A percentile compares a stretch with the other conserved stretches of the same genome.
phyloP scores from a whole-genome alignment of 352 stramenopile genomes.

The Globisporangium yorkense region DNA sequence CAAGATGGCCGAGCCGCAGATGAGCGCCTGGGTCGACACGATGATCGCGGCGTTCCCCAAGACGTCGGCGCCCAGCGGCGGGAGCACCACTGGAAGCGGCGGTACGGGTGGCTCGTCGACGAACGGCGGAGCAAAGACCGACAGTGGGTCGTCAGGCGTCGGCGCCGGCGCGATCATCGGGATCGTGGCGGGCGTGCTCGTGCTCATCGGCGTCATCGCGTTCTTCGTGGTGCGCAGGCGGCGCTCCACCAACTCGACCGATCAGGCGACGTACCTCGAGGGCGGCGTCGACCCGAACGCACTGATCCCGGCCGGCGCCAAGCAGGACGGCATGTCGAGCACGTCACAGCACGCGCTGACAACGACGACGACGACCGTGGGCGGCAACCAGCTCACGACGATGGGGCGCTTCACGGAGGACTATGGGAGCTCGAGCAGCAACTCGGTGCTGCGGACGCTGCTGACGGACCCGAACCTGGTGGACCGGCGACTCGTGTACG shows the following conservation, averaged over 20 bases:
- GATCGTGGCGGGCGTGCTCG: slow-evolving; percentile 5
- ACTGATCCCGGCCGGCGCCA: slow-evolving; percentile 3
- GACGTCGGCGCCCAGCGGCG: not conserved
- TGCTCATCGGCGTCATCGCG: slow-evolving; percentile 8
- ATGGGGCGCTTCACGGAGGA: slow-evolving; percentile 1
- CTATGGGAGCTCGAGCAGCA: slow-evolving; percentile 21
- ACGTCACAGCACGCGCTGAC: not conserved
- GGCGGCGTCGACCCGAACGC: slow-evolving; percentile 4
- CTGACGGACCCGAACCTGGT: slow-evolving; percentile 19
- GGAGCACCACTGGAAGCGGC: not conserved
- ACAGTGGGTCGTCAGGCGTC: slow-evolving; percentile 4
- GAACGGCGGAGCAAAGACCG: not conserved
- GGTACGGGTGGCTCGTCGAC: not conserved
- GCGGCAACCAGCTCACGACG: slow-evolving; percentile 6
- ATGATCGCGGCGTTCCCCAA: slow-evolving; percentile 8
- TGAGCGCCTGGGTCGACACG: slow-evolving; percentile 10
- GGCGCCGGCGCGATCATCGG: slow-evolving; percentile 7
- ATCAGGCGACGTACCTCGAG: not conserved
- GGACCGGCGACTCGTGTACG: slow-evolving; percentile 20
- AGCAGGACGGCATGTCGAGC: not conserved
- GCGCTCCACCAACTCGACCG: not conserved
- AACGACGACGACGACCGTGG: slow-evolving; percentile 1
- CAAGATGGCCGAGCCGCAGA: slow-evolving; percentile 4
- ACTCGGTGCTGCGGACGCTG: slow-evolving; percentile 15
- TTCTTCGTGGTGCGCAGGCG: slow-evolving; percentile 5